Evolutionary conservation across 1,284 basidiomycete species (phyloP), one percentile per base, ranked within the genome.

Genomic region (Moesziomyces sp.): DNA sequence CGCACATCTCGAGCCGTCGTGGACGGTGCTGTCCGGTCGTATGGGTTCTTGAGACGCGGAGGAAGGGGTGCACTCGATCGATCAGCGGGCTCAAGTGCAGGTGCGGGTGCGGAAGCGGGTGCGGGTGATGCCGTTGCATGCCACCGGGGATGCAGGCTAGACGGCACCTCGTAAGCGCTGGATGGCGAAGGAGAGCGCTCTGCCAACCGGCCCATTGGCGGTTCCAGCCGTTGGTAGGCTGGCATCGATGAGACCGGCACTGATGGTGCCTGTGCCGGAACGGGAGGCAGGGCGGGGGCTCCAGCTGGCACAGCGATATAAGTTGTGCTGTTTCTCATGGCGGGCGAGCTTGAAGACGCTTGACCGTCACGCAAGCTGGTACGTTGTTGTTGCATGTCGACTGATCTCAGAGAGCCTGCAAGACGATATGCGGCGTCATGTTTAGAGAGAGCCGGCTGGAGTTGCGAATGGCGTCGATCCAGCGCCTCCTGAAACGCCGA

Each of bases 21-120:
- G 2, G 8, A 21, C 4, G 54, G 35, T 23, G 54, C 45, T 34
- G 19, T 48, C 50, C 56, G 56, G 34, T 71, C 62, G 40, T 65
- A 55, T 3, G 68, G 68, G 42, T 71, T 71, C 10, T 60, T 57
- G 9, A 71, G 58, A 28, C 54, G 61, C 14, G 28, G 38, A 11
- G 28, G 9, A 9, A 48, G 24, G n/a, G 53, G 40, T 10, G 21
- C 13, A 4, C 44, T 34, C 18, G 35, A 16, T n/a, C 47, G 1
- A 43, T 43, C 21, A 16, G 26, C 42, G 18, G 42, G 26, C 8
- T 28, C 26, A 28, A 19, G 55, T 40, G 13, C 2, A 35, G 35
- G 4, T 49, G 42, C 18, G 45, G 19, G 6, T 11, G 44, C 30
- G 34, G 35, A 2, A 46, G 42, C 18, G 45, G 19, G 6, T 11